Evolutionary conservation across 2,329 filamentous ascomycete genomes (phyloP), one percentile per base, ranked within the genome.

Genomic region (Stachybotrys chlorohalonatus): DNA sequence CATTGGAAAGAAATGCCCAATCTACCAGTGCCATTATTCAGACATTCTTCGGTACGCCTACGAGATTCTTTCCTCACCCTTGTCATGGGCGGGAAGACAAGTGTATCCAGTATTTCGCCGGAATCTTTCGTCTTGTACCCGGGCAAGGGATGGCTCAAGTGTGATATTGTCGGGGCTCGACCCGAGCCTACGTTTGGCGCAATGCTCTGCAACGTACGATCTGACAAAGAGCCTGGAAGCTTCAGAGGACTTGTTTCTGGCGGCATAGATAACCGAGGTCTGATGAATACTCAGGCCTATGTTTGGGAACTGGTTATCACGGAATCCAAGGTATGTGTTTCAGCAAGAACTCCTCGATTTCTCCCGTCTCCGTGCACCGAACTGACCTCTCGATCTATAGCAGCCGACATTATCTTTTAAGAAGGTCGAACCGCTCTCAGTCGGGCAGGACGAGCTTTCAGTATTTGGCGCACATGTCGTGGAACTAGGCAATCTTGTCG

Each of bases 11-110:
- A 75, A 58, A 78, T 82, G 13, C 76, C 85, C 56, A 78, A 82
- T 61, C 74, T 96, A n/a, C 85, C 86, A 0, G 63, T 74, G n/a
- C 79, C 86, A 9, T 75, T 91, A 30, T 96, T 88, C 69, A 79
- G 93, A 52, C 93, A 96, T 64, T 82, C 82, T 55, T 80, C 85
- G 32, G 75, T 83, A 11, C 69, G 70, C 31, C 62, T 86, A 1
- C 73, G 72, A 0, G 56, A 63, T 46, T 81, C 82, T 5, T 76
- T 66, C 56, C 70, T 75, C 53, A 77, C 79, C 1, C 72, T 91
- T 16, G 67, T 88, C 2, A 73, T 82, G 53, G 86, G 86, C 16
- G 87, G 87, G 0, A 86, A 81, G 66, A 75, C 71, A 1, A 76
- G 73, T 1, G 66, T 74, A 11, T 75, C 73, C 1, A 64, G 66